Evolutionary conservation across 495 filamentous ascomycete species (phyloP).

Genomic region (Talaromyces stipitatus): DNA sequence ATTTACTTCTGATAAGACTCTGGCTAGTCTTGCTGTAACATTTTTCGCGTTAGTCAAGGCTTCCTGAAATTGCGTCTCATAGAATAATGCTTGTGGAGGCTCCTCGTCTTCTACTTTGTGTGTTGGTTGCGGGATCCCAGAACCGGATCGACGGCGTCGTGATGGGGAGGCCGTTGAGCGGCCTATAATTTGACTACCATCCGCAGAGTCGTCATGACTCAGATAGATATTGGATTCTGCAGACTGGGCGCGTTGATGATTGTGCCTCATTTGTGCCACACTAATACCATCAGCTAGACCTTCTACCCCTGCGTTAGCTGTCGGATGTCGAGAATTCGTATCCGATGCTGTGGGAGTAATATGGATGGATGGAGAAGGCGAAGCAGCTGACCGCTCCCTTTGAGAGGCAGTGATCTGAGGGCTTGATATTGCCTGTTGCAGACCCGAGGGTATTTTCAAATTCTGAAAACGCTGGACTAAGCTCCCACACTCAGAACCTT

Average conservation of each 20-base stretch:
- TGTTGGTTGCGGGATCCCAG: not conserved
- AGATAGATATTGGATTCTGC: not conserved
- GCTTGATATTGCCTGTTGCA: constrained; percentile 1
- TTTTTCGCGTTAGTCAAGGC: not conserved
- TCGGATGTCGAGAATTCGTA: not conserved
- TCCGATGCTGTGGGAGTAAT: not conserved
- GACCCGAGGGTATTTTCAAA: too few relatives aligned
- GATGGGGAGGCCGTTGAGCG: not conserved
- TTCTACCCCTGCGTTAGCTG: not conserved
- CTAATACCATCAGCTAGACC: constrained; percentile 3
- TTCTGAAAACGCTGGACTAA: too few relatives aligned
- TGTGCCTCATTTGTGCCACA: not conserved
- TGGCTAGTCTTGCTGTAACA: not conserved
- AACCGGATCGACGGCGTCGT: constrained; percentile 1
- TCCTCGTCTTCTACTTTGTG: constrained; percentile 4
- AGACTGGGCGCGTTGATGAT: not conserved
- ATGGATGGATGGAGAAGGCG: constrained; percentile 2
- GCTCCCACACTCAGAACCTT: too few relatives aligned
- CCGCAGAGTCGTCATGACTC: not conserved
- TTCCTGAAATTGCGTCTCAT: not conserved
- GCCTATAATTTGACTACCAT: not conserved
- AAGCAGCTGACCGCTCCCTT: not conserved
- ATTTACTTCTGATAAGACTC: not conserved
- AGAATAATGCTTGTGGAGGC: not conserved
- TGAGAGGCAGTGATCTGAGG: not conserved